Conservation (phyloP, 164 flowering plant species). For the Dillenia suffruticosa region DNA sequence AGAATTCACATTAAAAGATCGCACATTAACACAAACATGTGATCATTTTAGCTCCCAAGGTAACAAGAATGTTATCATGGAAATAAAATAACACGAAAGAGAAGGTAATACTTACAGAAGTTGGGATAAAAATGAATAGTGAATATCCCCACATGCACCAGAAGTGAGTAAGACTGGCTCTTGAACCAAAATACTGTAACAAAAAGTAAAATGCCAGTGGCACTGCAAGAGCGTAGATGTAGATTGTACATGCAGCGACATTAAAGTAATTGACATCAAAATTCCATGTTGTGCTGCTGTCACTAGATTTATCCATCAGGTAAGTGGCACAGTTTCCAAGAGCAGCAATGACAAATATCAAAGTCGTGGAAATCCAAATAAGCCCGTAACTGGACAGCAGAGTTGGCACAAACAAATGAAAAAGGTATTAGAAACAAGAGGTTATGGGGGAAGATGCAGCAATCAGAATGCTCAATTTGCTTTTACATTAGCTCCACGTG, state of each 20-base stretch:
- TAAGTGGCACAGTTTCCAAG: conserved; percentile 93
- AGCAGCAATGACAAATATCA: conserved; percentile 83
- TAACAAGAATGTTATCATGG: not conserved
- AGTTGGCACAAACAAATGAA: conserved; percentile 10
- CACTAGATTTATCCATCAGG: conserved; percentile 52
- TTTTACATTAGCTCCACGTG: no score
- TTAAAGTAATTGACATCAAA: conserved; percentile 82
- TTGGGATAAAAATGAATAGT: conserved; percentile 63
- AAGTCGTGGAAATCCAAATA: conserved; percentile 86
- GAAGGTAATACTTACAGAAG: conserved; percentile 56
- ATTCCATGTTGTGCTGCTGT: conserved; percentile 54
- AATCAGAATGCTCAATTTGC: no score
- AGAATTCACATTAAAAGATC: no score
- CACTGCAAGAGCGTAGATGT: conserved; percentile 72
- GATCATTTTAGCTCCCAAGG: not conserved
- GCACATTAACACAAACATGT: not conserved
- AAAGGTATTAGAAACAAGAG: not conserved
- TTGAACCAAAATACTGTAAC: conserved; percentile 82
- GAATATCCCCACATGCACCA: conserved; percentile 99
- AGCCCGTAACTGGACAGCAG: conserved; percentile 68
- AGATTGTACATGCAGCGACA: conserved; percentile 58
- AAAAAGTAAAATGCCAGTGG: conserved; percentile 87
- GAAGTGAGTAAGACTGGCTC: conserved; percentile 61
- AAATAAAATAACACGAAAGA: not conserved
- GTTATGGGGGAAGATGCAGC: not conserved